Conservation (phyloP, 2,329 filamentous ascomycete species). For the Fusarium caatingaense region DNA sequence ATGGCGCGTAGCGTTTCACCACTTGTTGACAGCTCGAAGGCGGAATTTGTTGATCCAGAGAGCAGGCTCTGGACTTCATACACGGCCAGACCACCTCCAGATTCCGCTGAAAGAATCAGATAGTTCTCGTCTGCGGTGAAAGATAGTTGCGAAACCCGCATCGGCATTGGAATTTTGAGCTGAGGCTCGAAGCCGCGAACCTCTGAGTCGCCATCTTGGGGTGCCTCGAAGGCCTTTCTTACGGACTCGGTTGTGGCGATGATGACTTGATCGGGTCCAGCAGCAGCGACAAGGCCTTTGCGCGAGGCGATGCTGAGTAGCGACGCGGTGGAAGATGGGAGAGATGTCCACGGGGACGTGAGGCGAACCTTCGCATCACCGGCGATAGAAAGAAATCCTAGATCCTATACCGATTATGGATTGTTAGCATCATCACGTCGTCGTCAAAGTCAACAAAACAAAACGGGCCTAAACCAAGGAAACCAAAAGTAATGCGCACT, state of each 20-base stretch:
- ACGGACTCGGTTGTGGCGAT: slow-evolving; percentile 82
- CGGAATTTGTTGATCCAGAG: slow-evolving; percentile 72
- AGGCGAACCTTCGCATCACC: slow-evolving; percentile 87
- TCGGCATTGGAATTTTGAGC: slow-evolving; percentile 76
- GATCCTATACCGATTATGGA: slow-evolving; percentile 58
- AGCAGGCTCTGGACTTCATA: slow-evolving; percentile 80
- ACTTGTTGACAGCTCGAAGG: slow-evolving; percentile 82
- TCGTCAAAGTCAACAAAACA: slow-evolving; percentile 30
- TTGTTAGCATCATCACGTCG: slow-evolving; percentile 34
- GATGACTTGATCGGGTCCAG: slow-evolving; percentile 81
- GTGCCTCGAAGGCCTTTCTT: slow-evolving; percentile 76
- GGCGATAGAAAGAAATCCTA: slow-evolving; percentile 84
- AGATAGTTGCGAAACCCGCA: slow-evolving; percentile 85
- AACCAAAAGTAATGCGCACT: slow-evolving; percentile 36
- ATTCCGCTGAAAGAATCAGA: slow-evolving; percentile 84
- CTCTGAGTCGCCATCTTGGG: slow-evolving; percentile 70
- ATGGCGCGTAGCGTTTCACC: slow-evolving; percentile 78
- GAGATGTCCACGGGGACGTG: slow-evolving; percentile 79
- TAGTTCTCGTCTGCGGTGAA: slow-evolving; percentile 93
- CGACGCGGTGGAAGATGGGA: slow-evolving; percentile 81
- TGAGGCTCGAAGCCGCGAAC: slow-evolving; percentile 78
- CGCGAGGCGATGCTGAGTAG: slow-evolving; percentile 85
- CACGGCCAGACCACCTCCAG: slow-evolving; percentile 82
- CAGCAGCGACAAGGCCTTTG: slow-evolving; percentile 86
- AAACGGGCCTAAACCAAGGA: slow-evolving; percentile 1